Evolutionary conservation across 2,329 filamentous ascomycete species (phyloP).

Genomic region (Exophiala sp.): DNA sequence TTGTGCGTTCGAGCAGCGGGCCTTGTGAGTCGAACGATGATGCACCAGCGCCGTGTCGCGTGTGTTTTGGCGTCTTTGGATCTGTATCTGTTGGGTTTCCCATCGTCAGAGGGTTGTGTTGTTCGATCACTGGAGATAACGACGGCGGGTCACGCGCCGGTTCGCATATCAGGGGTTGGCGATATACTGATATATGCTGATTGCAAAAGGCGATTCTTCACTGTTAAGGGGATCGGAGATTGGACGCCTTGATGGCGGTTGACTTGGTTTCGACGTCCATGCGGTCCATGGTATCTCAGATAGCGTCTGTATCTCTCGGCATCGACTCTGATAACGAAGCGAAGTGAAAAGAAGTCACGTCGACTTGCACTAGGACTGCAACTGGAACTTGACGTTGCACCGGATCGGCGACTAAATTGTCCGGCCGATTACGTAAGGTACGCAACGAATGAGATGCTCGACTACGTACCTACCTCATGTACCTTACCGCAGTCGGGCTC

Average conservation of each 20-base stretch:
- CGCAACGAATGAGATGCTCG: too few relatives aligned
- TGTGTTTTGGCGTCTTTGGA: neutral
- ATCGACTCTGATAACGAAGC: neutral
- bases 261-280: neutral
- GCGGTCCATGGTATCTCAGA: neutral
- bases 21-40: neutral
- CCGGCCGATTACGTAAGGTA: too few relatives aligned
- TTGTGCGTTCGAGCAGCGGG: neutral
- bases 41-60: neutral
- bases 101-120: too few relatives aligned
- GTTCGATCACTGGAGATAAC: neutral
- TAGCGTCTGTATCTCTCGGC: neutral
- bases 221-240: neutral
- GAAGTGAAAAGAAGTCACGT: too few relatives aligned
- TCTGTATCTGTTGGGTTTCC: neutral
- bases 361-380: too few relatives aligned
- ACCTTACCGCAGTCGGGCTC: too few relatives aligned
- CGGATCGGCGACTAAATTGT: too few relatives aligned
- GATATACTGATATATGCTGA: neutral
- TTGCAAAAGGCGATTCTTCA: neutral
- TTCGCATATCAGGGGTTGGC: neutral
- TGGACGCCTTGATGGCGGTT: neutral
- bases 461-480: too few relatives aligned
- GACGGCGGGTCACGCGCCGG: neutral
- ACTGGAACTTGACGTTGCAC: too few relatives aligned